Conservation (phyloP, 179 eudicot genomes). For the Beta lomatogona region DNA sequence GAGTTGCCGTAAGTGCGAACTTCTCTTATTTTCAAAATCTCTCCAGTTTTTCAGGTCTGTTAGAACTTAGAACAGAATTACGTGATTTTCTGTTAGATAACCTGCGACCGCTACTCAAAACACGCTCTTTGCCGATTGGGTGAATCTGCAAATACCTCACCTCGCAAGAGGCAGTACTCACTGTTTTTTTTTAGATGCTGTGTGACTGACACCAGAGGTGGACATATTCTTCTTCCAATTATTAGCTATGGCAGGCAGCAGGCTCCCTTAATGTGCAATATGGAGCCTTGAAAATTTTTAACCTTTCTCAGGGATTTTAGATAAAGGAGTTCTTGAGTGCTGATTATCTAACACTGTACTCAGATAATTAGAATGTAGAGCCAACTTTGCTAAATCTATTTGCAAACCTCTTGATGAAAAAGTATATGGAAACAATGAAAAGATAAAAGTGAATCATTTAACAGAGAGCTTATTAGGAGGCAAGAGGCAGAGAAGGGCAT, state of each 20-base stretch:
- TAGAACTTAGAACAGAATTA: not conserved
- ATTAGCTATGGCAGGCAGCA: not conserved
- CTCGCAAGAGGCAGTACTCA: not conserved
- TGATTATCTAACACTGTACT: not conserved
- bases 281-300: not conserved
- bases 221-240: not conserved
- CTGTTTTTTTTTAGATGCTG: not conserved
- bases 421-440: not conserved
- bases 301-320: not conserved
- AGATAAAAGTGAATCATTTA: not conserved
- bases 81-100: not conserved
- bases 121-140: not conserved
- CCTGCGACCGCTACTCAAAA: not conserved
- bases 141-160: not conserved
- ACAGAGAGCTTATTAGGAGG: not conserved
- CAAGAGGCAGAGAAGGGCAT: not conserved
- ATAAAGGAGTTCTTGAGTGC: not conserved
- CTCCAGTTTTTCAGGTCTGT: not conserved
- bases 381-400: not conserved
- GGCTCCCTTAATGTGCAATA: constrained; percentile 1
- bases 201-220: not conserved
- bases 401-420: not conserved
- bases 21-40: not conserved
- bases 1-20: constrained; percentile 81
- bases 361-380: not conserved